Conservation (phyloP, 495 filamentous ascomycete genomes). For the Xylaria nigripes region DNA sequence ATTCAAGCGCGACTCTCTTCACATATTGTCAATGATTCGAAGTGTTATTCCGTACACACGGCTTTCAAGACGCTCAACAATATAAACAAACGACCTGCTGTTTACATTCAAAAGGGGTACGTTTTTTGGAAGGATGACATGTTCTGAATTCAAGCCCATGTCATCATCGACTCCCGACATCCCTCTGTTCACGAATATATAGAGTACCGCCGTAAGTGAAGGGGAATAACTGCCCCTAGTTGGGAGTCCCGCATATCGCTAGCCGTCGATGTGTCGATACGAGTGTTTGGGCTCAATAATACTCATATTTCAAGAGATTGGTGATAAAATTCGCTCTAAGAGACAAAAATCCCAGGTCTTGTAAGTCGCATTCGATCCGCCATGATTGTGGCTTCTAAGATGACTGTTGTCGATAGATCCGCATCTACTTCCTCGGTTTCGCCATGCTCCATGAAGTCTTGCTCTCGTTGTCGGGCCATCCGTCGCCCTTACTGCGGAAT, state of each 20-base stretch:
- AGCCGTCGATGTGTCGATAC: conserved; percentile 36
- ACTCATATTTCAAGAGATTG: conserved; percentile 36
- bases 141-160: no score
- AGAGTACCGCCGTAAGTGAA: not conserved
- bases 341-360: conserved; percentile 21
- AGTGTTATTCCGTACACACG: no score
- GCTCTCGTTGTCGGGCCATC: conserved; percentile 86
- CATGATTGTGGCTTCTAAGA: not conserved
- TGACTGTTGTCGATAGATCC: not conserved
- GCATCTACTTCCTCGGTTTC: conserved; percentile 6
- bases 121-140: no score
- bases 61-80: no score
- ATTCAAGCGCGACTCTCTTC: no score
- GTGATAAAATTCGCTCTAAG: conserved; percentile 27
- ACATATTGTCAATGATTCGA: no score
- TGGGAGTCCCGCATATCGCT: not conserved
- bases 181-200: not conserved
- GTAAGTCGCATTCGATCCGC: conserved; percentile 10
- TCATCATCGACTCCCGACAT: not conserved
- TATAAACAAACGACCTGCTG: no score
- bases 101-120: no score
- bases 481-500: conserved; percentile 69
- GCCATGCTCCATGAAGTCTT: conserved; percentile 96
- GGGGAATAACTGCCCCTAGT: not conserved
- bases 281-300: conserved; percentile 42